Conservation (phyloP, 441 rosid species). For the Croton setiger region DNA sequence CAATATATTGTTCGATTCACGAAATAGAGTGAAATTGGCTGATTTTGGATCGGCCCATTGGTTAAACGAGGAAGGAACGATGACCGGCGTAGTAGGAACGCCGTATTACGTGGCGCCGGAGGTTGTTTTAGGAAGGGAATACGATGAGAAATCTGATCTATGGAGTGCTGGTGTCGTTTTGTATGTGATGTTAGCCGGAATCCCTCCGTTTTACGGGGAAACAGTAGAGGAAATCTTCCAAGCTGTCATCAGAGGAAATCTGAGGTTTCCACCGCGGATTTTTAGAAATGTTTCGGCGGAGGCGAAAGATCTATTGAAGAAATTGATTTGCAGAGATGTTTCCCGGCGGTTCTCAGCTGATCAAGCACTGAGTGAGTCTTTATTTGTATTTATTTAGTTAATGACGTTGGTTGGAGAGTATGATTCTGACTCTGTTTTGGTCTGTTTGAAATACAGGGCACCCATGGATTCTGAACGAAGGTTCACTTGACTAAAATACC, state of each 20-base stretch:
- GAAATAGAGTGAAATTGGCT: conserved; percentile 34
- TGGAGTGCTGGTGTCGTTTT: conserved; percentile 88
- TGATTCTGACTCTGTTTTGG: conserved; percentile 3
- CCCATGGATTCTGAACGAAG: conserved; percentile 65
- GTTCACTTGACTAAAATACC: conserved; percentile 29
- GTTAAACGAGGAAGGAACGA: conserved; percentile 22
- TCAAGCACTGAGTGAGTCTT: conserved; percentile 70
- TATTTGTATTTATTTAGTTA: not conserved
- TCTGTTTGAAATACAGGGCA: conserved; percentile 49
- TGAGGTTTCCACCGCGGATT: conserved; percentile 57
- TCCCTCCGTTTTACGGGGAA: conserved; percentile 80
- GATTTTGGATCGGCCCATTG: conserved; percentile 66
- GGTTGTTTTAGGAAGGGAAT: conserved; percentile 58
- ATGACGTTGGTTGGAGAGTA: not conserved
- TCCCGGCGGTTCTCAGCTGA: conserved; percentile 79
- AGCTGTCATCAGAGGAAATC: conserved; percentile 63
- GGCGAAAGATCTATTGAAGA: conserved; percentile 74
- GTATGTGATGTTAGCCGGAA: conserved; percentile 78
- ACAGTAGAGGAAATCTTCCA: conserved; percentile 66
- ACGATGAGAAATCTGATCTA: conserved; percentile 68
- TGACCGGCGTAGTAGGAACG: conserved; percentile 80
- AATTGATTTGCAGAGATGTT: conserved; percentile 66
- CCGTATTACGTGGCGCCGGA: conserved; percentile 96
- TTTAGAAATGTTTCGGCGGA: conserved; percentile 53
- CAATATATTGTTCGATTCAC: conserved; percentile 43